Evolutionary conservation across 2,329 filamentous ascomycete species (phyloP).

Genomic region (Ophiostoma sp.): DNA sequence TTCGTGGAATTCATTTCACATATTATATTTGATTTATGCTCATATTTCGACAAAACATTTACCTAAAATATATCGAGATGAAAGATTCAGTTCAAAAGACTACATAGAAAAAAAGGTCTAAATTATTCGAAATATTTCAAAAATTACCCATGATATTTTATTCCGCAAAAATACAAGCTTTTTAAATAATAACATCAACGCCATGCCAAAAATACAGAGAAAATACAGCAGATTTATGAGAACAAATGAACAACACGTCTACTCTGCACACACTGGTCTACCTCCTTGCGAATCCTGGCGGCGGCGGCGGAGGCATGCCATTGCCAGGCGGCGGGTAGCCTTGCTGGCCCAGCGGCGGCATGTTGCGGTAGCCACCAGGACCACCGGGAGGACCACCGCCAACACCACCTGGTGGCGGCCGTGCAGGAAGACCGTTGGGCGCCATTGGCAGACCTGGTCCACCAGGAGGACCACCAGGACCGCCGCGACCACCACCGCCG

Average conservation of each 20-base stretch:
- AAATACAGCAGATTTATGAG: not conserved
- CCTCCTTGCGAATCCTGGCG: constrained; percentile 35
- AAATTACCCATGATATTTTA: constrained; percentile 11
- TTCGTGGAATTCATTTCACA: no score
- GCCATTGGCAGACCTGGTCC: constrained; percentile 48
- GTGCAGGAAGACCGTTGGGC: constrained; percentile 52
- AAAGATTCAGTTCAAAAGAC: not conserved
- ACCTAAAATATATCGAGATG: no score
- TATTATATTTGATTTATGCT: no score
- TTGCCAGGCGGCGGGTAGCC: constrained; percentile 7
- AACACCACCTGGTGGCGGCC: constrained; percentile 49
- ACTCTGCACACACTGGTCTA: constrained; percentile 15
- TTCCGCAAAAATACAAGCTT: not conserved
- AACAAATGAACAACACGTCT: no score
- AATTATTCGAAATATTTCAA: not conserved
- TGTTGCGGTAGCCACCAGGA: constrained; percentile 36
- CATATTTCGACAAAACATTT: not conserved
- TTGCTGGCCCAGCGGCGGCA: constrained; percentile 44
- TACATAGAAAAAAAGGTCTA: not conserved
- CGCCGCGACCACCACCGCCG: constrained; percentile 33
- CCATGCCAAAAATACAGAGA: constrained; percentile 20
- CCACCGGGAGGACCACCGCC: constrained; percentile 50
- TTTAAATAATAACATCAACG: constrained; percentile 19
- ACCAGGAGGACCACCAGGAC: not conserved
- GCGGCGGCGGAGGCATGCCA: constrained; percentile 29